These are phyloP conservation scores for Phytophthora palmivora DNA, from an alignment of 352 stramenopile species.

Conservation along the genomic window DNA sequence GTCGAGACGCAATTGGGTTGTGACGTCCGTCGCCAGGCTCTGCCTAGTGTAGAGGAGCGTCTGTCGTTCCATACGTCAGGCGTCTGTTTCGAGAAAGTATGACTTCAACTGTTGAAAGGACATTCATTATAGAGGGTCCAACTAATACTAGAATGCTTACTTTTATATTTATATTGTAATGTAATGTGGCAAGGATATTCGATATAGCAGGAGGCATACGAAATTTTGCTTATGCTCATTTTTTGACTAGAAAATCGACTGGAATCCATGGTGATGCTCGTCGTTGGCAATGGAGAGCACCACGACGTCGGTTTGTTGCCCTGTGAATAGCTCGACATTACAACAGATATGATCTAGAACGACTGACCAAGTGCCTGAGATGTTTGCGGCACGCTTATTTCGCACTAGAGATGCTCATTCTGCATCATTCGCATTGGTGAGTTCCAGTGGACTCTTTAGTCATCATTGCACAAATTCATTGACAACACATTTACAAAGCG, in stretches of 20 bases:
- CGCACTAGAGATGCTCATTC: constrained; percentile 1
- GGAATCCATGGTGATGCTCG: not conserved
- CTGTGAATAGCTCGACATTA: no score
- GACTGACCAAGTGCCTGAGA: not conserved
- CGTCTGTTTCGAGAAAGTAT: constrained; percentile 14
- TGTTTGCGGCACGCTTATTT: constrained; percentile 5
- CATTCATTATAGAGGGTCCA: not conserved
- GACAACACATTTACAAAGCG: no score
- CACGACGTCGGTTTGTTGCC: no score
- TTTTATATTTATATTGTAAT: no score
- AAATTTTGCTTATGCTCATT: not conserved
- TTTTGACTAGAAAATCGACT: not conserved
- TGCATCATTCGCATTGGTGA: constrained; percentile 3
- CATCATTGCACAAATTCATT: not conserved
- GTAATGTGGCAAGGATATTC: not conserved
- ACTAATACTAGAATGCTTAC: no score
- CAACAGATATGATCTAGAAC: not conserved
- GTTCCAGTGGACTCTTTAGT: not conserved
- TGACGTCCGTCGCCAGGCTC: no score
- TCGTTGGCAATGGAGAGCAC: not conserved
- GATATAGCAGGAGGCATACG: not conserved
- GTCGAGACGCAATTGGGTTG: constrained; percentile 8
- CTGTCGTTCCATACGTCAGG: constrained; percentile 31
- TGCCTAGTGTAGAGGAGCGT: constrained; percentile 22
- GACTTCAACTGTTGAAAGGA: not conserved